Evolutionary conservation across 2,329 filamentous ascomycete genomes (phyloP).

Genomic region (Chaetomiaceae sp.): DNA sequence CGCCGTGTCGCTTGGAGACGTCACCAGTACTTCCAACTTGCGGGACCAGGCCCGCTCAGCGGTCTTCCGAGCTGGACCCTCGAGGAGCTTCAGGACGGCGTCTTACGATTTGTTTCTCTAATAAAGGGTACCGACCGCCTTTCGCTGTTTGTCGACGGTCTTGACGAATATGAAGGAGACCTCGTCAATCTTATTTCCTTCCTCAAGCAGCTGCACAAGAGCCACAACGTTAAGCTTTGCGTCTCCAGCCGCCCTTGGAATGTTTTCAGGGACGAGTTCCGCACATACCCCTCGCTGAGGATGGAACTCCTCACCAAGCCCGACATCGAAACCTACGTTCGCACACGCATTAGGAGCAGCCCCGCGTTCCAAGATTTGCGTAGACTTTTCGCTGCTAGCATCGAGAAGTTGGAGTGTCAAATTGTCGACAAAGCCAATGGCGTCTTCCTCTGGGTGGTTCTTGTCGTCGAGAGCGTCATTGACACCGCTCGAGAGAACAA

Average conservation of each 20-base stretch:
- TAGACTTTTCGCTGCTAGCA: background rate
- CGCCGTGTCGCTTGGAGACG: background rate
- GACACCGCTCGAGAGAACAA: slow-evolving; percentile 1
- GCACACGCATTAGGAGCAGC: background rate
- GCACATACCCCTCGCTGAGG: background rate
- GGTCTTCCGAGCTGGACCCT: background rate
- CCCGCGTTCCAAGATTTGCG: background rate
- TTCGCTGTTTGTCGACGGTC: background rate
- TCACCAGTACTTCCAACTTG: background rate
- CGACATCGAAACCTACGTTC: background rate
- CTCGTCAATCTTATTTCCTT: background rate
- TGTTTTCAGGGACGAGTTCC: background rate
- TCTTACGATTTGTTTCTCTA: background rate
- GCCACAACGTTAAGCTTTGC: background rate
- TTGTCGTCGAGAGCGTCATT: slow-evolving; percentile 15
- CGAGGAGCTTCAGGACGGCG: background rate
- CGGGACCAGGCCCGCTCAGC: background rate
- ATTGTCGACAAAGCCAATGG: slow-evolving; percentile 9
- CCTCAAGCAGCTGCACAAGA: background rate
- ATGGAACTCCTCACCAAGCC: background rate
- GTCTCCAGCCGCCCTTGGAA: background rate
- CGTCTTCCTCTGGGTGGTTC: slow-evolving; percentile 23
- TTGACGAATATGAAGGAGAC: background rate
- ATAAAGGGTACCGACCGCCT: background rate
- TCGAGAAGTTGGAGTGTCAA: background rate